These are phyloP conservation scores for Nadsonia starkeyi-henricii DNA, from an alignment of 1,139 yeast species.

Conservation along the genomic window DNA sequence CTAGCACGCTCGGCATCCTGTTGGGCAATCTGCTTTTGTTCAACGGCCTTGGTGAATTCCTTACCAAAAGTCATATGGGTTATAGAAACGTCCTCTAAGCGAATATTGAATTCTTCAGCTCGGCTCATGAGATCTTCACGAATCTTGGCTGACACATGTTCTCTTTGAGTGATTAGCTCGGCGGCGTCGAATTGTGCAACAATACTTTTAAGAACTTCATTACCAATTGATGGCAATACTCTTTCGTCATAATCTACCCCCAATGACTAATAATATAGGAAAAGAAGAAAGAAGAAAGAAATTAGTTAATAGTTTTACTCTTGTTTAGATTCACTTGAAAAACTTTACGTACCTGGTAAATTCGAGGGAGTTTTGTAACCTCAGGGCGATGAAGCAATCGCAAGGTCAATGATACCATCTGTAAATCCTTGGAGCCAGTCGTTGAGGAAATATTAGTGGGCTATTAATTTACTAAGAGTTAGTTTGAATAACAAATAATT, in stretches of 20 bases:
- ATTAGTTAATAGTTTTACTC: too few species aligned
- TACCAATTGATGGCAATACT: constrained; percentile 90
- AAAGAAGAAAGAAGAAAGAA: too few species aligned
- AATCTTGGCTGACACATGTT: constrained; percentile 81
- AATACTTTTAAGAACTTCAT: constrained; percentile 90
- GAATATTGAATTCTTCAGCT: constrained; percentile 80
- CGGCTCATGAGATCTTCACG: constrained; percentile 75
- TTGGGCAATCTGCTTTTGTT: constrained; percentile 97
- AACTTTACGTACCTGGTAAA: constrained; percentile 41
- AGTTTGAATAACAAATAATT: too few species aligned
- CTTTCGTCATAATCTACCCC: constrained; percentile 96
- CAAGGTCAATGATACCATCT: constrained; percentile 83
- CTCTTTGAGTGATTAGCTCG: constrained; percentile 93
- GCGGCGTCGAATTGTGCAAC: constrained; percentile 99
- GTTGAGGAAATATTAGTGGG: constrained; percentile 90
- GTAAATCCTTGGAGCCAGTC: constrained; percentile 94
- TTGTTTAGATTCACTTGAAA: too few species aligned
- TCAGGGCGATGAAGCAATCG: constrained; percentile 93
- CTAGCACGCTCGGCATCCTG: constrained; percentile 98
- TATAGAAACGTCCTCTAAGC: constrained; percentile 90
- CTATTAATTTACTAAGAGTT: constrained; percentile 16
- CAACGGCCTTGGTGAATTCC: constrained; percentile 97
- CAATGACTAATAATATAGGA: constrained; percentile 30
- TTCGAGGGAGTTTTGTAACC: constrained; percentile 62
- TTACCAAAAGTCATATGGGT: constrained; percentile 96